Evolutionary conservation across 1,284 basidiomycete species (phyloP), one percentile per base, ranked within the genome.

Genomic region (Apiotrichum veenhuisii): DNA sequence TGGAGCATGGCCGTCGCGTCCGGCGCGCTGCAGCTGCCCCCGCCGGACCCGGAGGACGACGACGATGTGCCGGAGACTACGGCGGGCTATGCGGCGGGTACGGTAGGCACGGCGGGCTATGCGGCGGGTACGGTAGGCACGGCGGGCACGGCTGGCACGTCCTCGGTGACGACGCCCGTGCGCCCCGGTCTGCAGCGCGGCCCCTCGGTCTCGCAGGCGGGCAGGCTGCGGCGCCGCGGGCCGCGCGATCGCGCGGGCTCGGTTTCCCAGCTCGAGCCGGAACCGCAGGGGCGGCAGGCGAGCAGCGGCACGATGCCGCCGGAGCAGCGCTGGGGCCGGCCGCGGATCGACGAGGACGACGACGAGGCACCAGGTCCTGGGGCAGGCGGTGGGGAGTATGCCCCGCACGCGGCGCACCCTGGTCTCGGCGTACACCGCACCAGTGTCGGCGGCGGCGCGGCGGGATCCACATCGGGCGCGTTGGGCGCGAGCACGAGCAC

Each of bases 301-400:
- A 25, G n/a, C 18, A 34, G 30, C 22, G 14, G 25, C 37, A 22
- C 48, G 23, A 22, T 43, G 23, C 42, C 34, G 23, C 50, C 58
- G 10, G 43, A 57, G 38, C 40, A 53, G 12, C 60, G 61, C 5
- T 64, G 63, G 64, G 64, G 62, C 20, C 51, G 60, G 40, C 62
- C 61, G 2, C 44, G 62, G 3, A 61, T 66, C 12, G 65, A 66
- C 30, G 69, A 70, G 46, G 71, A 69, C 45, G 70, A 70, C 33
- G 70, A 70, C 11, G 67, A 67, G 8, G 65, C 64, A 20, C 26
- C 10, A 5, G 10, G 18, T 45, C 26, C 27, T 15, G 27, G 23
- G 9, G 27, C 14, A 10, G 38, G 40, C 33, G 23, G 26, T 22
- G 42, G n/a, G 27, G 27, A n/a, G 30, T 17, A 14, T 30, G 25